Evolutionary conservation across 2,329 filamentous ascomycete species (phyloP).

Genomic region (Monosporascus cannonballus): DNA sequence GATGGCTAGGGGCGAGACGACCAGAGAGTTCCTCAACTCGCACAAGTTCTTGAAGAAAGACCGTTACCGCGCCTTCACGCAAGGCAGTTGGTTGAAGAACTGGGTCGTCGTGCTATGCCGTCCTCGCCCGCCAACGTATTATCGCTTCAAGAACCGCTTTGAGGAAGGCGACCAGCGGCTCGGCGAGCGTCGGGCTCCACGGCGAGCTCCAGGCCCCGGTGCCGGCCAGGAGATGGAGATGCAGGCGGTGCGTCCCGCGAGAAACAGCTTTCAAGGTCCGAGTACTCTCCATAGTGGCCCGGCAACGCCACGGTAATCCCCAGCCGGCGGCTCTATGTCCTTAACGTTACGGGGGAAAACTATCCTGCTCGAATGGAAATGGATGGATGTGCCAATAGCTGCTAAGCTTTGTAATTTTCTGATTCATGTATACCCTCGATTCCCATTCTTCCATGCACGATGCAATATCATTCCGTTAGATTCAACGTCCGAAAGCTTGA

Average conservation of each 20-base stretch:
- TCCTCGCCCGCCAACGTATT: conserved; percentile 80
- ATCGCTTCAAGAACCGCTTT: conserved; percentile 76
- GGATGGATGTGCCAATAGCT: neutral
- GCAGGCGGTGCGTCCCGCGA: conserved; percentile 51
- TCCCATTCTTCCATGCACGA: neutral
- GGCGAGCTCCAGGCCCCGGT: conserved; percentile 43
- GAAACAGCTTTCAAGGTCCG: conserved; percentile 49
- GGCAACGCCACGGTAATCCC: conserved; percentile 11
- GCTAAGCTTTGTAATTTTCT: neutral
- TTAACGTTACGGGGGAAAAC: neutral
- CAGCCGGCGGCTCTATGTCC: neutral
- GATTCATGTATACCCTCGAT: neutral
- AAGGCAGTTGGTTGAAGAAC: conserved; percentile 69
- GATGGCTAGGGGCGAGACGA: conserved; percentile 87
- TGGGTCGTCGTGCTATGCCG: conserved; percentile 75
- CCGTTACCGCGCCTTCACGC: conserved; percentile 83
- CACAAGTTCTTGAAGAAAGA: conserved; percentile 93
- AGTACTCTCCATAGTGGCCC: conserved; percentile 31
- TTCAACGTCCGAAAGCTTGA: too few relatives aligned
- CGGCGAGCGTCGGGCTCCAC: conserved; percentile 49
- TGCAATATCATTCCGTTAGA: too few relatives aligned
- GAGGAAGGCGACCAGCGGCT: conserved; percentile 80
- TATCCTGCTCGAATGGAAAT: neutral
- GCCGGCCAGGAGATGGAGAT: conserved; percentile 61
- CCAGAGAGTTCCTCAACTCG: conserved; percentile 89